These are phyloP conservation scores for Aspergillus taichungensis DNA, from an alignment of 495 filamentous ascomycete genomes.

Conservation along the genomic window DNA sequence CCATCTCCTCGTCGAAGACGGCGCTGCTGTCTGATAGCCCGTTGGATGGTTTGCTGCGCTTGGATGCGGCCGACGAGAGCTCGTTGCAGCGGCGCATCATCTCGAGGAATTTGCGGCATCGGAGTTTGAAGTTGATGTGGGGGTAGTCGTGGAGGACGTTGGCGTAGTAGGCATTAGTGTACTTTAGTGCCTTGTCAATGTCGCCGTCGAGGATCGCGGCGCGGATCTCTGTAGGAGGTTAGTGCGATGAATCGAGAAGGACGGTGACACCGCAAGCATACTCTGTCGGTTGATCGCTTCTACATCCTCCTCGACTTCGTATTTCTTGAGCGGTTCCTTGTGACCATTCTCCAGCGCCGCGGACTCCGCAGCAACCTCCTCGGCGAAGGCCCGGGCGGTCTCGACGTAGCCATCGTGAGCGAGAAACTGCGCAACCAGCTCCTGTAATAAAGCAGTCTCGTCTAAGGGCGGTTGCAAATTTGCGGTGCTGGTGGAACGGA, in stretches of 20 bases:
- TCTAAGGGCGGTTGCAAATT: conserved; percentile 57
- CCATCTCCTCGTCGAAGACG: conserved; percentile 63
- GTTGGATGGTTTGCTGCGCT: conserved; percentile 27
- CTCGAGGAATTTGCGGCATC: conserved; percentile 89
- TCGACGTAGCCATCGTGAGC: conserved; percentile 97
- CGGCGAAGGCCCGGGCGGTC: conserved; percentile 78
- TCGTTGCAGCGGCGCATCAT: conserved; percentile 84
- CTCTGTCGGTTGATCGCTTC: conserved; percentile 84
- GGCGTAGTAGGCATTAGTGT: conserved; percentile 71
- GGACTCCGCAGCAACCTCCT: conserved; percentile 70
- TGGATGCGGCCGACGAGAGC: conserved; percentile 33
- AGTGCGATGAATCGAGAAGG: conserved; percentile 3
- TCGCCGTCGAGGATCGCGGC: conserved; percentile 86
- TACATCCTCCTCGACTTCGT: conserved; percentile 76
- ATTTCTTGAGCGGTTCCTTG: conserved; percentile 44
- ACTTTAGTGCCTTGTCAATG: conserved; percentile 80
- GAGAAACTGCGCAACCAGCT: conserved; percentile 77
- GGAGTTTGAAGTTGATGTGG: conserved; percentile 82
- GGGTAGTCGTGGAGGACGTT: conserved; percentile 75
- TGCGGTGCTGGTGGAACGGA: conserved; percentile 41
- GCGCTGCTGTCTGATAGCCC: conserved; percentile 34
- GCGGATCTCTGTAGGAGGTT: conserved; percentile 57
- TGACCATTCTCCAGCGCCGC: conserved; percentile 50
- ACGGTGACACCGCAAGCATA: conserved; percentile 28
- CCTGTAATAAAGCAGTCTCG: conserved; percentile 73